Evolutionary conservation across 225 moss, liverwort and hornwort species (phyloP).

Genomic region (Marchantia polymorpha): DNA sequence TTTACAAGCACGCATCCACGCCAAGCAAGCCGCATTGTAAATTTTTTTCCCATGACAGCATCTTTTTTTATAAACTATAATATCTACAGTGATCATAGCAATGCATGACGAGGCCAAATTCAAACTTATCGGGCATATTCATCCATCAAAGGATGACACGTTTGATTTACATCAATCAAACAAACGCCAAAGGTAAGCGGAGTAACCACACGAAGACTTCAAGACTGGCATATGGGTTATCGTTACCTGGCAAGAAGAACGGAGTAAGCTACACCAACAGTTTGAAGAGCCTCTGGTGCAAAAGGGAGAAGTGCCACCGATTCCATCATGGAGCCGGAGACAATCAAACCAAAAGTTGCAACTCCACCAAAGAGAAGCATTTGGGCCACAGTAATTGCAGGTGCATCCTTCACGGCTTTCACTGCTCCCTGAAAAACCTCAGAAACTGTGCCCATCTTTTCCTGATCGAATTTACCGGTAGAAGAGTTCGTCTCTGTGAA

Average conservation of each 20-base stretch:
- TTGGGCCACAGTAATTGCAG: constrained; percentile 51
- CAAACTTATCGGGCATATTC: too few relatives aligned
- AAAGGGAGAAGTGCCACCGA: constrained; percentile 66
- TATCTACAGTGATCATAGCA: too few relatives aligned
- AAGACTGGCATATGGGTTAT: not conserved
- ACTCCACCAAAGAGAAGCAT: constrained; percentile 55
- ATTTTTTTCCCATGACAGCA: too few relatives aligned
- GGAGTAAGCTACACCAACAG: constrained; percentile 72
- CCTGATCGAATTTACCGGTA: constrained; percentile 1
- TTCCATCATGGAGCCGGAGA: constrained; percentile 58
- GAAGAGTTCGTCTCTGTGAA: not conserved
- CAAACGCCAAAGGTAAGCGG: too few relatives aligned
- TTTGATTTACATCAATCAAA: too few relatives aligned
- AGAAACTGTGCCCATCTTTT: constrained; percentile 25
- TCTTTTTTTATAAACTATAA: too few relatives aligned
- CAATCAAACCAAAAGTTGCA: constrained; percentile 49
- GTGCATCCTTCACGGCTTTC: constrained; percentile 56
- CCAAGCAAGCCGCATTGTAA: too few relatives aligned
- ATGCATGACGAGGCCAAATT: too few relatives aligned
- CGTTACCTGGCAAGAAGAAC: constrained; percentile 46
- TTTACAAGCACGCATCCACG: too few relatives aligned
- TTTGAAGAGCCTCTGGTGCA: constrained; percentile 64
- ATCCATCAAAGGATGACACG: too few relatives aligned
- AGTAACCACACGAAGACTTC: not conserved
- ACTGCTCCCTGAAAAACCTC: constrained; percentile 32